A percentile compares a stretch with the other conserved stretches of the same genome.
phyloP scores from a whole-genome alignment of 495 filamentous ascomycete genomes.

The Penicillium desertorum region DNA sequence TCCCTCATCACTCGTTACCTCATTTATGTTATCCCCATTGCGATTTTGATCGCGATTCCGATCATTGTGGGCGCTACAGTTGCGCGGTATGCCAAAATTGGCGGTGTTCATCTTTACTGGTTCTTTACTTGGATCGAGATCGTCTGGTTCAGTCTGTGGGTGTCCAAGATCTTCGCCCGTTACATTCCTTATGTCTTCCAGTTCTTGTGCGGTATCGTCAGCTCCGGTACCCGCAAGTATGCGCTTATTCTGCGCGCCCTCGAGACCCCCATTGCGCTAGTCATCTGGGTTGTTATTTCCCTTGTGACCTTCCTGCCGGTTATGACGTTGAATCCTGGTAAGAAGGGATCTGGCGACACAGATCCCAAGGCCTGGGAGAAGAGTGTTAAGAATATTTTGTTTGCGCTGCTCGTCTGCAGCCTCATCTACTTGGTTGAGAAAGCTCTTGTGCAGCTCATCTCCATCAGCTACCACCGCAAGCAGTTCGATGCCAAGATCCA shows the following conservation, averaged over 20 bases:
- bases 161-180: conserved; percentile 77
- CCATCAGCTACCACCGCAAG: conserved; percentile 89
- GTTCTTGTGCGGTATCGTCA: conserved; percentile 84
- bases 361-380: conserved; percentile 51
- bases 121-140: conserved; percentile 93
- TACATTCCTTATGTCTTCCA: conserved; percentile 80
- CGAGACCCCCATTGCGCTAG: conserved; percentile 83
- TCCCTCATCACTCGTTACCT: conserved; percentile 85
- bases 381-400: conserved; percentile 69
- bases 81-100: conserved; percentile 54
- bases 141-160: conserved; percentile 87
- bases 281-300: conserved; percentile 78
- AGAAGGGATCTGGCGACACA: conserved; percentile 30
- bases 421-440: conserved; percentile 80
- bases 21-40: conserved; percentile 82
- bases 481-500: conserved; percentile 88
- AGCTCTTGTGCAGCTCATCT: conserved; percentile 84
- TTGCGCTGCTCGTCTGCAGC: conserved; percentile 72
- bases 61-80: conserved; percentile 70
- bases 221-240: conserved; percentile 90
- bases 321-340: conserved; percentile 48
- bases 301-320: conserved; percentile 76
- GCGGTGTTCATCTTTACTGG: conserved; percentile 66
- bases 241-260: conserved; percentile 74
- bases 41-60: conserved; percentile 70